phyloP scores from a whole-genome alignment of 176 grass and related monocot genomes.

The Carex littledalei region DNA sequence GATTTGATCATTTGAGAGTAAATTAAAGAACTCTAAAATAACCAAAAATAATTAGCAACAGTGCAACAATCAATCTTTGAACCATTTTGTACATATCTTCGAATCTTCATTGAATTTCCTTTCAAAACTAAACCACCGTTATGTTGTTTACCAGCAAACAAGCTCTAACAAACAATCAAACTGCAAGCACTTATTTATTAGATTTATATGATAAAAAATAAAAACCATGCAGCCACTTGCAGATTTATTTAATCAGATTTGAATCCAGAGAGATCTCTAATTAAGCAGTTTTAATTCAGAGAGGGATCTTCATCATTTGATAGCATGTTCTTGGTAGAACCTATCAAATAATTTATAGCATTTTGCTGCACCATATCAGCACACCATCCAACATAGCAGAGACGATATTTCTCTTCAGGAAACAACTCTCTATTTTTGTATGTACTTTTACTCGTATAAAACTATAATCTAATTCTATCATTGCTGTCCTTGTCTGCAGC shows the following conservation, averaged over 20 bases:
- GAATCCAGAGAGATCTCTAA: slow-evolving; percentile 18
- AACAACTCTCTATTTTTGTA: slow-evolving; percentile 4
- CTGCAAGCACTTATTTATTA: background rate
- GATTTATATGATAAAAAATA: background rate
- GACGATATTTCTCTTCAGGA: slow-evolving; percentile 12
- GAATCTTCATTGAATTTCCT: background rate
- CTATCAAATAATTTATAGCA: slow-evolving; percentile 13
- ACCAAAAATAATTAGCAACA: background rate
- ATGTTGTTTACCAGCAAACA: slow-evolving; percentile 18
- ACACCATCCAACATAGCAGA: slow-evolving; percentile 19
- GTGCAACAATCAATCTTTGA: background rate
- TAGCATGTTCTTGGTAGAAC: slow-evolving; percentile 2
- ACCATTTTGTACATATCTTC: background rate
- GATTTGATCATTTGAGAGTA: background rate
- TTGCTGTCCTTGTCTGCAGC: background rate
- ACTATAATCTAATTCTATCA: slow-evolving; percentile 2
- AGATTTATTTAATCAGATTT: slow-evolving; percentile 15
- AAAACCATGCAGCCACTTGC: slow-evolving; percentile 8
- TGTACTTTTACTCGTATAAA: too few relatives aligned
- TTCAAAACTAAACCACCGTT: background rate
- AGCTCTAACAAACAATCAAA: slow-evolving; percentile 1
- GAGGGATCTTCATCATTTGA: slow-evolving; percentile 6
- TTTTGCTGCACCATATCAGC: slow-evolving; percentile 6
- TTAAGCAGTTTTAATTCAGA: slow-evolving; percentile 5
- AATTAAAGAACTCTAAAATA: background rate